These are phyloP conservation scores for Ceratocystis eucalypticola DNA, from an alignment of 2,329 filamentous ascomycete species.

Conservation along the genomic window DNA sequence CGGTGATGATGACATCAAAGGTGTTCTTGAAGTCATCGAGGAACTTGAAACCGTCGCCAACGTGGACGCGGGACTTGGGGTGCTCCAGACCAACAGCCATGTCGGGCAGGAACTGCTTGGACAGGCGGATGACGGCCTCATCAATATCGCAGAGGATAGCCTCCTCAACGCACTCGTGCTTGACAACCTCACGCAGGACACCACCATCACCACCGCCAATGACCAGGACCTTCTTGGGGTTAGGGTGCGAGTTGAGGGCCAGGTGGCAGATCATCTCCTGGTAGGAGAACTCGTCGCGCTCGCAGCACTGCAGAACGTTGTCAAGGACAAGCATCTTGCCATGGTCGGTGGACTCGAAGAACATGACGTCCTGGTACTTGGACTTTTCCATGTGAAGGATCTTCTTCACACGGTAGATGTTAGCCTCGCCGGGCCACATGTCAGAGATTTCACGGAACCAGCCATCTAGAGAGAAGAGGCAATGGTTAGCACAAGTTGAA, in stretches of 20 bases:
- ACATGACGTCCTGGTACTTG: constrained; percentile 96
- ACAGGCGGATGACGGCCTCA: constrained; percentile 94
- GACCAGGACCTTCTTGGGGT: constrained; percentile 96
- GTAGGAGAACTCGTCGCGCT: constrained; percentile 98
- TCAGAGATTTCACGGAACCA: constrained; percentile 99
- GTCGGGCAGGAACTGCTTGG: constrained; percentile 90
- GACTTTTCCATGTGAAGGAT: constrained; percentile 98
- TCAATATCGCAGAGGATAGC: constrained; percentile 97
- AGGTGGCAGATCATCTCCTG: constrained; percentile 99
- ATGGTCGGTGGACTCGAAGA: constrained; percentile 96
- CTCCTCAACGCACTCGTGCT: constrained; percentile 95
- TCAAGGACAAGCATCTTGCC: constrained; percentile 93
- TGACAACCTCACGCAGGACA: constrained; percentile 95
- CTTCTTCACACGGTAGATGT: constrained; percentile 96
- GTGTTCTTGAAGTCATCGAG: constrained; percentile 89
- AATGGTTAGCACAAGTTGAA: constrained; percentile 5
- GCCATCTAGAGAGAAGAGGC: constrained; percentile 53
- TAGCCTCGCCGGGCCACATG: constrained; percentile 99
- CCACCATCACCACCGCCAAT: constrained; percentile 96
- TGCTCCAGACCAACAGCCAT: constrained; percentile 92
- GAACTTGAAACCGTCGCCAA: constrained; percentile 98
- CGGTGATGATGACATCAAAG: constrained; percentile 99
- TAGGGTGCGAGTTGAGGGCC: constrained; percentile 94
- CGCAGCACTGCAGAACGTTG: constrained; percentile 97
- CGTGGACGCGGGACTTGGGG: constrained; percentile 81